A percentile compares a stretch with the other conserved stretches of the same genome.
Evolutionary conservation across 2,329 filamentous ascomycete species (phyloP).

Genomic region (Phyllosticta ampelicida): DNA sequence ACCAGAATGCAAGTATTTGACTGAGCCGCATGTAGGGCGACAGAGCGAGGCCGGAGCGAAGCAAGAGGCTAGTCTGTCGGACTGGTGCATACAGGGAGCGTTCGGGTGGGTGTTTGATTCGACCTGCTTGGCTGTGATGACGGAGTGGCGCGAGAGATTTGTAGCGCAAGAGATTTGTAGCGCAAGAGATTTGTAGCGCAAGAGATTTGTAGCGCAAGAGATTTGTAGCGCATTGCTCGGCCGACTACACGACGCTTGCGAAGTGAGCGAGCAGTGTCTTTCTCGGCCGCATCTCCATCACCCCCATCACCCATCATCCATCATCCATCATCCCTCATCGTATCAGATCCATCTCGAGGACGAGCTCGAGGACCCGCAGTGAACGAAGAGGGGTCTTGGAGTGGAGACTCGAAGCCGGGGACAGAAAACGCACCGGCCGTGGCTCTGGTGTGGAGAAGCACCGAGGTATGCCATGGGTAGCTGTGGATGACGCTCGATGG

Average conservation of each 20-base stretch:
- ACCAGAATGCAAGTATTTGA: not conserved
- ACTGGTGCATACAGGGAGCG: not conserved
- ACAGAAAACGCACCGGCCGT: slow-evolving; percentile 1
- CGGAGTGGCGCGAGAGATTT: not conserved
- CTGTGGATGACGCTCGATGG: not conserved
- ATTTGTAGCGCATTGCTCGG: not conserved
- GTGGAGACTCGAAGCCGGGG: slow-evolving; percentile 4
- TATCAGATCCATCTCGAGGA: not conserved
- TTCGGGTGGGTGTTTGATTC: too few relatives aligned
- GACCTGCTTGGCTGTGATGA: not conserved
- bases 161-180: too few relatives aligned
- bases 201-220: too few relatives aligned
- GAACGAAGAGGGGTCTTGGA: slow-evolving; percentile 3
- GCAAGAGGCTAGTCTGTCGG: too few relatives aligned
- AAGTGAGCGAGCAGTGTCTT: too few relatives aligned
- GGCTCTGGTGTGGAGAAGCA: slow-evolving; percentile 1
- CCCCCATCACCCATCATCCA: too few relatives aligned
- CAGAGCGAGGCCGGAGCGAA: too few relatives aligned
- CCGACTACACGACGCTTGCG: too few relatives aligned
- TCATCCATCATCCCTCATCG: too few relatives aligned
- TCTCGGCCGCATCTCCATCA: too few relatives aligned
- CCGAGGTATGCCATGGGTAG: not conserved
- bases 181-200: too few relatives aligned
- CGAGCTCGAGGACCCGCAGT: not conserved
- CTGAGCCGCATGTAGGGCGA: not conserved